Evolutionary conservation across 345 rosid species (phyloP), one percentile per base, ranked within the genome.

Genomic region (Viola odorata): DNA sequence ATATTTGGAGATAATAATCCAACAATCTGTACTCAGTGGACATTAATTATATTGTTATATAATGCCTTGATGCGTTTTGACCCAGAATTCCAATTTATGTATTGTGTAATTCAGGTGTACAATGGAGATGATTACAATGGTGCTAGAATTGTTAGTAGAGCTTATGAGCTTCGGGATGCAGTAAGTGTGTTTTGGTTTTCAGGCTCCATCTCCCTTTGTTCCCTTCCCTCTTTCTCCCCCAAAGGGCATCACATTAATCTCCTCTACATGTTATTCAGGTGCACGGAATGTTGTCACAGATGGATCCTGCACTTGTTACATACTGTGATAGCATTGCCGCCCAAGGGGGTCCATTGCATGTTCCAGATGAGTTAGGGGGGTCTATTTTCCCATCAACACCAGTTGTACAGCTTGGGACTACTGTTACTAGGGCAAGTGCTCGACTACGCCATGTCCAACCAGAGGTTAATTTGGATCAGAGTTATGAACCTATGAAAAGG

Each of bases 61-160:
- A n/a, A n/a, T n/a, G n/a, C n/a, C n/a, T n/a, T n/a, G n/a, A n/a
- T n/a, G n/a, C n/a, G n/a, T n/a, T n/a, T n/a, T n/a, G n/a, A n/a
- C n/a, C n/a, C n/a, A n/a, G n/a, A n/a, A n/a, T n/a, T n/a, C n/a
- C n/a, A n/a, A n/a, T n/a, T n/a, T n/a, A n/a, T n/a, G n/a, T n/a
- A n/a, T 67, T 60, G 8, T 53, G 7, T 45, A 37, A 65, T 74
- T 44, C 80, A 94, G 99, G 87, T 69, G 49, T 95, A 86, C 62
- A 95, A 95, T 49, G 97, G 97, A 61, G 84, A 88, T 82, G 99
- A 95, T 79, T 95, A 91, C 67, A 83, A 86, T 68, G 97, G 99
- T 55, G 80, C 97, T 41, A 84, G 99, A 77, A 95, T 95, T 48
- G 88, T 95, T 36, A 91, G 99, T 65, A 81, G 99, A 80, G 82